Evolutionary conservation across 306 rosid species (phyloP).

Genomic region (Dryas octopetala): DNA sequence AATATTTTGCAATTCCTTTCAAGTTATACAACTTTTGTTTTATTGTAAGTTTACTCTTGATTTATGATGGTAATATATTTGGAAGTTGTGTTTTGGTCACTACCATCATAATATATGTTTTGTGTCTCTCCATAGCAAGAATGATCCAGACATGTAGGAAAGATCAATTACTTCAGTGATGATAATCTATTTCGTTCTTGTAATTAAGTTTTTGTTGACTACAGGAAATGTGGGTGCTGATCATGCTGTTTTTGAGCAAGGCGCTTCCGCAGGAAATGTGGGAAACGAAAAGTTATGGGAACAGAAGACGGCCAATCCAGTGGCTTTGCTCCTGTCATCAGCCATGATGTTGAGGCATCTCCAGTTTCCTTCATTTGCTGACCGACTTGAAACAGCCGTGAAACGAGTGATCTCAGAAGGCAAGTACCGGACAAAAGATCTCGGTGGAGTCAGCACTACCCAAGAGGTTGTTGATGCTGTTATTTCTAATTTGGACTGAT

Average conservation of each 20-base stretch:
- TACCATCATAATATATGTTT: not conserved
- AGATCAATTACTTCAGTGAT: constrained; percentile 11
- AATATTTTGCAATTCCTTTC: not conserved
- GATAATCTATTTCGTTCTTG: not conserved
- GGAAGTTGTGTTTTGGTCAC: not conserved
- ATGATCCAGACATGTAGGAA: not conserved
- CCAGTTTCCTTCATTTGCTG: constrained; percentile 89
- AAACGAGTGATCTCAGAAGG: constrained; percentile 71
- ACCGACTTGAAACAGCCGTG: constrained; percentile 82
- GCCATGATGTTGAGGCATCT: constrained; percentile 99
- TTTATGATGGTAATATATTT: not conserved
- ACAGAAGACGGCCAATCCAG: constrained; percentile 85
- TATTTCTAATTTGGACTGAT: constrained; percentile 60
- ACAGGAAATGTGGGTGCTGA: constrained; percentile 94
- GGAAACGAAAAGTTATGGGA: constrained; percentile 59
- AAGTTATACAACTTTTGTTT: not conserved
- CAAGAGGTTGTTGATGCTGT: constrained; percentile 89
- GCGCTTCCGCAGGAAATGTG: constrained; percentile 95
- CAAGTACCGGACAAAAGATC: constrained; percentile 70
- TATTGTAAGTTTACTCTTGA: not conserved
- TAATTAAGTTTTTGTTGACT: constrained; percentile 17
- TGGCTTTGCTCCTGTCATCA: constrained; percentile 84
- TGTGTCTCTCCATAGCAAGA: not conserved
- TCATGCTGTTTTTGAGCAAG: constrained; percentile 92
- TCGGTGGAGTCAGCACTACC: constrained; percentile 79